phyloP scores from a whole-genome alignment of 306 rosid species.

The Rosa lucieae region DNA sequence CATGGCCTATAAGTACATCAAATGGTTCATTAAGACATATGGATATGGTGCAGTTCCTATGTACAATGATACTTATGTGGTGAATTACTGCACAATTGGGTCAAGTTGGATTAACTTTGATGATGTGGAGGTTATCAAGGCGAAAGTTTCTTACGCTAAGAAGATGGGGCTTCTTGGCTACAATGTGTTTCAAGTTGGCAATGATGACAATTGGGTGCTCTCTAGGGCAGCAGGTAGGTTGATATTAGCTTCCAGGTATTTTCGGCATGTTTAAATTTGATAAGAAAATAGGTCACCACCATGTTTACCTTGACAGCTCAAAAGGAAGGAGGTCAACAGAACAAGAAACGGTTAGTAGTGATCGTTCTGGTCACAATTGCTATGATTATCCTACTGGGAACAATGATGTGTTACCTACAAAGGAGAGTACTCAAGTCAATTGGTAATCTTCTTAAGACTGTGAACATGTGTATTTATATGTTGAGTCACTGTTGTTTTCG shows the following conservation, averaged over 20 bases:
- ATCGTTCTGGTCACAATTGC: conserved; percentile 12
- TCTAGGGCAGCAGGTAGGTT: conserved; percentile 38
- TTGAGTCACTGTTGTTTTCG: background rate
- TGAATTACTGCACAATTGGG: conserved; percentile 37
- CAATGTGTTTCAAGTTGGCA: conserved; percentile 36
- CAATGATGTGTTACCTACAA: background rate
- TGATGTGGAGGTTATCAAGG: conserved; percentile 45
- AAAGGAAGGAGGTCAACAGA: conserved; percentile 12
- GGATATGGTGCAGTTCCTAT: background rate
- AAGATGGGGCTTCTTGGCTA: conserved; percentile 47
- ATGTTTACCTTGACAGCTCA: conserved; percentile 16
- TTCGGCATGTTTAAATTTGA: background rate
- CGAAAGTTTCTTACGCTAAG: conserved; percentile 51
- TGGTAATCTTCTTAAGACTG: background rate
- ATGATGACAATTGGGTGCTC: conserved; percentile 43
- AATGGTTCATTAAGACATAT: conserved; percentile 1
- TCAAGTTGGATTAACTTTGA: conserved; percentile 47
- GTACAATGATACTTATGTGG: conserved; percentile 43
- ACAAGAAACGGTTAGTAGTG: background rate
- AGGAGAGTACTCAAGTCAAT: background rate
- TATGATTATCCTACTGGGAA: background rate
- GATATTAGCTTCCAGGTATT: background rate
- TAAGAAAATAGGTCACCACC: background rate
- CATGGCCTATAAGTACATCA: conserved; percentile 16
- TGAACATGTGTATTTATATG: background rate